Percentiles rank a stretch among this genome's conserved stretches.
phyloP scores from a whole-genome alignment of 257 asterid genomes.

The Ajuga chamaepitys region DNA sequence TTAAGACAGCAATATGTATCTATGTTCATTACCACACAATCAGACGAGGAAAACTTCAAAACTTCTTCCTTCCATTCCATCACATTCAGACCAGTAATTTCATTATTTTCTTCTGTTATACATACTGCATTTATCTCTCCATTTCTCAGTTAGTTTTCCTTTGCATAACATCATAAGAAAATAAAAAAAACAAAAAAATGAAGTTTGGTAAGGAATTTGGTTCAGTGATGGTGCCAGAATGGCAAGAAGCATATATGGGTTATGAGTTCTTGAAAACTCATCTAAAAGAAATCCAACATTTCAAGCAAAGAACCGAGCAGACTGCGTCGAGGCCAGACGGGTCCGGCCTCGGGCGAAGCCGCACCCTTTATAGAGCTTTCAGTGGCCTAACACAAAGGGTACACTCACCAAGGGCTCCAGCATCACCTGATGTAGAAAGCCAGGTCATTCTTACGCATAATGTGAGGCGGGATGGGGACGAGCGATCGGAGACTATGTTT shows the following conservation, averaged over 20 bases:
- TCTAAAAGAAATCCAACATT: conserved; percentile 20
- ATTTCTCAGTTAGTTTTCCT: no score
- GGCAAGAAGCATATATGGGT: conserved; percentile 45
- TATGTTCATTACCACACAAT: no score
- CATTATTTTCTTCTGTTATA: no score
- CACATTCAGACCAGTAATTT: no score
- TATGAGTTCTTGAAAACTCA: conserved; percentile 22
- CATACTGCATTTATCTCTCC: no score
- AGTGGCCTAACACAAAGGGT: conserved; percentile 28
- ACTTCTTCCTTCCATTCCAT: no score
- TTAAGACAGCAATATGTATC: no score
- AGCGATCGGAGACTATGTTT: conserved; percentile 23
- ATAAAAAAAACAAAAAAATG: no score
- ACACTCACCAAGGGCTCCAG: neutral
- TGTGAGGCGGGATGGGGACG: conserved; percentile 8
- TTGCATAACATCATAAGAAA: no score
- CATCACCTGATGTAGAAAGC: conserved; percentile 17
- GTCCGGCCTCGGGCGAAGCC: conserved; percentile 3
- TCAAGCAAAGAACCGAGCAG: conserved; percentile 13
- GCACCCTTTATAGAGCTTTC: conserved; percentile 31
- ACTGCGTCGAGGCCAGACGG: neutral
- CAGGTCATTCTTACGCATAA: conserved; percentile 19
- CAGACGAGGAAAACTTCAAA: no score
- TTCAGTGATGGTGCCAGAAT: conserved; percentile 39
- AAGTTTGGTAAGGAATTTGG: conserved; percentile 29